Evolutionary conservation across 805 yeast species (phyloP).

Genomic region (Blastobotrys robertii): DNA sequence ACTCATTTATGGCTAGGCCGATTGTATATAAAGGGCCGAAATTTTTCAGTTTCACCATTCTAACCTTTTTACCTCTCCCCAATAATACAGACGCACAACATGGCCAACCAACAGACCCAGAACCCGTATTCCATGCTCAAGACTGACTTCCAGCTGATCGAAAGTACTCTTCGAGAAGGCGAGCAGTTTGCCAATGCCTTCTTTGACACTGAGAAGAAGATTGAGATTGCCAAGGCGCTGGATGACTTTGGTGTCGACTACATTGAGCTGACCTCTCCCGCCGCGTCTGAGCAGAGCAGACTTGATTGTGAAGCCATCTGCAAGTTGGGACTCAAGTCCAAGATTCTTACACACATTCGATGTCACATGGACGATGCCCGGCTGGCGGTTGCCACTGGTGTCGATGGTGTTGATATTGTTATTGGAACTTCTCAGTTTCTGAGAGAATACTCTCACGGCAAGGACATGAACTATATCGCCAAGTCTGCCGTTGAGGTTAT

Average conservation of each 20-base stretch:
- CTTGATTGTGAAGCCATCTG: conserved; percentile 96
- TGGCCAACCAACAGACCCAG: too few species aligned
- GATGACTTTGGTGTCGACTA: conserved; percentile 98
- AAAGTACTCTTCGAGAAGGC: conserved; percentile 94
- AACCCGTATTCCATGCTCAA: too few species aligned
- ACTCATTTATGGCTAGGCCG: too few species aligned
- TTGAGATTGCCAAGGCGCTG: conserved; percentile 92
- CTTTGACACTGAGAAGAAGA: conserved; percentile 87
- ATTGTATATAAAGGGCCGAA: too few species aligned
- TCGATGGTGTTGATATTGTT: conserved; percentile 97
- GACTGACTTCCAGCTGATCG: conserved; percentile 69
- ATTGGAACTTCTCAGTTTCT: conserved; percentile 95
- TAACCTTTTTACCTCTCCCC: too few species aligned
- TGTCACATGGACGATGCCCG: conserved; percentile 99
- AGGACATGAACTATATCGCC: conserved; percentile 97
- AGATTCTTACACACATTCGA: conserved; percentile 91
- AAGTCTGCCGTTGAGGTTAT: conserved; percentile 93
- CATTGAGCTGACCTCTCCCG: conserved; percentile 95
- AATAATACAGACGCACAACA: too few species aligned
- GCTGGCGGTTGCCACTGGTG: conserved; percentile 97
- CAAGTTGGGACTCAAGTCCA: conserved; percentile 91
- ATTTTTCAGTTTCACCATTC: too few species aligned
- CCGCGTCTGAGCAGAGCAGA: conserved; percentile 91
- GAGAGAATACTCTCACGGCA: conserved; percentile 93
- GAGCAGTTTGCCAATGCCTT: conserved; percentile 98